Evolutionary conservation across 1,139 yeast species (phyloP), one percentile per base, ranked within the genome.

Genomic region (Pichia sp.): DNA sequence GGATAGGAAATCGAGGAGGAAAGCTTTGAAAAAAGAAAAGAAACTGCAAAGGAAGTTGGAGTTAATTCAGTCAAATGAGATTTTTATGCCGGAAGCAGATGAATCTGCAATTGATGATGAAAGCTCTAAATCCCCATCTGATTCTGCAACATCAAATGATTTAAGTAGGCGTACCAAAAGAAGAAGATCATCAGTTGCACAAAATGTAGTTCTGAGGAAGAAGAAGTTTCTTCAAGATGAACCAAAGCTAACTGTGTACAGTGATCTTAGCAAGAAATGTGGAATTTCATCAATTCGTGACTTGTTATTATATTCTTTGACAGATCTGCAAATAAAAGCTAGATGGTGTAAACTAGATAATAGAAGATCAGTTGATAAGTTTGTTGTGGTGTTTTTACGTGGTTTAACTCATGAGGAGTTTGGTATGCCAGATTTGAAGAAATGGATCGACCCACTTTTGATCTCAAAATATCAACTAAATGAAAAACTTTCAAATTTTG

Each of bases 361-460:
- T 48, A 60, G 71, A 43, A 51, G 55, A 5, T 57, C 67, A 2
- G 61, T 78, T 6, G 59, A 67, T 20, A 74, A 74, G 41, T 71
- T 81, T 4, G 78, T 84, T 1, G 64, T 77, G n/a, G 63, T 85
- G 11, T 63, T 79, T 42, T 71, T 77, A 3, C 86, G 91, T 0
- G 95, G 95, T 0, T 56, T 86, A 4, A 67, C 71, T n/a, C 59
- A 67, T 4, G 57, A 59, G 3, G 69, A 68, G 41, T 71, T 77
- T 50, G 70, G 69, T 1, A 41, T 48, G 38, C 38, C 46, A 8
- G 35, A 25, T 15, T 31, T 51, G 5, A 31, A 40, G 28, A 36
- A 43, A 17, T 20, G 22, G 6, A 44, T 23, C 25, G 46, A 36
- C 24, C 53, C 48, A 17, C 34, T 42, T 11, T 28, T 46, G n/a